phyloP scores from a whole-genome alignment of 805 yeast species.

The Maudiozyma pseudohumilis region DNA sequence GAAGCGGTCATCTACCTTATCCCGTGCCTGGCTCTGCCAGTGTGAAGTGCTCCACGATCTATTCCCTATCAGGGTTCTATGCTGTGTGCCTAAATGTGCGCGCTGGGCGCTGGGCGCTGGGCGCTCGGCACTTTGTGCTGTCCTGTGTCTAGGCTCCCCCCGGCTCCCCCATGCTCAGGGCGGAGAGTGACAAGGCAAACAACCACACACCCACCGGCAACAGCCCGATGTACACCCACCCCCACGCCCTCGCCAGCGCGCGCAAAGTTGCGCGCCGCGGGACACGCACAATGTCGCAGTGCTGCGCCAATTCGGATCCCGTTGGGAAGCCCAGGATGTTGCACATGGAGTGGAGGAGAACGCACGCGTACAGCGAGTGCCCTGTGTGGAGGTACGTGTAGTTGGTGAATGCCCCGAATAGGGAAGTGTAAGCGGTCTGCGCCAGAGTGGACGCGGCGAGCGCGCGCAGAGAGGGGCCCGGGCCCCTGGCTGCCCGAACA shows the following conservation, averaged over 20 bases:
- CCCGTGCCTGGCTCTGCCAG: too few species aligned
- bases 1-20: too few species aligned
- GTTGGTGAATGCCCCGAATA: conserved; percentile 28
- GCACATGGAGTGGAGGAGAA: conserved; percentile 23
- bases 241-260: conserved; percentile 15
- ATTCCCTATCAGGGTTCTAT: too few species aligned
- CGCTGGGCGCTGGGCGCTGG: too few species aligned
- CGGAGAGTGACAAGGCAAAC: too few species aligned
- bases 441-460: conserved; percentile 15
- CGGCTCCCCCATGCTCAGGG: too few species aligned
- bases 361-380: conserved; percentile 24
- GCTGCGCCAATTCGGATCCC: conserved; percentile 14
- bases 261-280: not conserved
- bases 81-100: too few species aligned
- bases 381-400: conserved; percentile 23
- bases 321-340: conserved; percentile 29
- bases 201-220: conserved; percentile 14
- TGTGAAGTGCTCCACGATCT: too few species aligned
- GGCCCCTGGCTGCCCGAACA: too few species aligned
- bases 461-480: conserved; percentile 5
- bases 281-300: conserved; percentile 9
- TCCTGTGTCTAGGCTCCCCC: too few species aligned
- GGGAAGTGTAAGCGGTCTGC: conserved; percentile 25
- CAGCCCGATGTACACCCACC: conserved; percentile 15
- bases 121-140: too few species aligned